phyloP scores from a whole-genome alignment of 257 asterid species.

The Nicotiana obtusifolia region DNA sequence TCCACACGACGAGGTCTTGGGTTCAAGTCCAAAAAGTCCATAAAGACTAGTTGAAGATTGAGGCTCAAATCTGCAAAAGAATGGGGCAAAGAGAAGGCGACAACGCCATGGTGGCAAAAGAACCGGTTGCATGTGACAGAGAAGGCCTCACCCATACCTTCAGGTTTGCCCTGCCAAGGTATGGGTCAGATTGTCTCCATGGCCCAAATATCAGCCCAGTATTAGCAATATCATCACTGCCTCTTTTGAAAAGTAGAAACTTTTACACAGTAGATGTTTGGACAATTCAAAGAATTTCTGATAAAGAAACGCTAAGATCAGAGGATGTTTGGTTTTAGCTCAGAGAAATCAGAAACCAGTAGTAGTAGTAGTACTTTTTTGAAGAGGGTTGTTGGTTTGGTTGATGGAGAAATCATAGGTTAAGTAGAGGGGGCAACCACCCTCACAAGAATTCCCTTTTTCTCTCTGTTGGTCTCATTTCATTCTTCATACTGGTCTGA shows the following conservation, averaged over 20 bases:
- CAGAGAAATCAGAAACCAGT: background rate
- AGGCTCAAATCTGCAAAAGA: conserved; percentile 1
- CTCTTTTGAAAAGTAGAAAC: background rate
- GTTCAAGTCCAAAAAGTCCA: too few relatives aligned
- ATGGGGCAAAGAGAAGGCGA: background rate
- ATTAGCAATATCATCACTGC: too few relatives aligned
- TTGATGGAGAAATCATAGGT: background rate
- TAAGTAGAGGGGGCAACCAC: background rate
- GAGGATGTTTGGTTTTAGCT: background rate
- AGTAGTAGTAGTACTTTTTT: background rate
- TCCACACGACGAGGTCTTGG: too few relatives aligned
- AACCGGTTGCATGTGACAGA: background rate
- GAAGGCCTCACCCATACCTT: background rate
- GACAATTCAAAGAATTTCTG: background rate
- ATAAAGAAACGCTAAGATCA: background rate
- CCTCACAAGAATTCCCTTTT: background rate
- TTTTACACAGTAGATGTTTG: background rate
- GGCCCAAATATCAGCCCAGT: background rate
- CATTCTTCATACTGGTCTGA: background rate
- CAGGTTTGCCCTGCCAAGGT: background rate
- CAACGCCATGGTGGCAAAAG: conserved; percentile 16
- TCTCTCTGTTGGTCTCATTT: background rate
- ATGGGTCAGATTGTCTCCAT: too few relatives aligned
- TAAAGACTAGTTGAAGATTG: background rate
- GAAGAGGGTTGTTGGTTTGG: background rate